These are phyloP conservation scores for Coriaria nepalensis DNA, from an alignment of 306 rosid species.

Conservation along the genomic window DNA sequence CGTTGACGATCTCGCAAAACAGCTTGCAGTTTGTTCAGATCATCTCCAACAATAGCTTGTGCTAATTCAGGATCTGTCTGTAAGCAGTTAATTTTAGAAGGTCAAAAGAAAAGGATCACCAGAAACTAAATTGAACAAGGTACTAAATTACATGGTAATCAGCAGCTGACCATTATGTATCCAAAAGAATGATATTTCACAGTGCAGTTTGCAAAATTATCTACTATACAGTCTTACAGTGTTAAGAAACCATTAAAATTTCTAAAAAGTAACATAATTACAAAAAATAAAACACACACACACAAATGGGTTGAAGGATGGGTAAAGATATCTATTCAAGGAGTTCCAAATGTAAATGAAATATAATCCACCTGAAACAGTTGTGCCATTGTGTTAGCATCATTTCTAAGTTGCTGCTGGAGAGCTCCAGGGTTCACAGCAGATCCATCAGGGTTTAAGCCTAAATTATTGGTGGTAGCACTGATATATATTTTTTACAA, in stretches of 20 bases:
- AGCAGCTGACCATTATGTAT: background rate
- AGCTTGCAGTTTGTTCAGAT: conserved; percentile 67
- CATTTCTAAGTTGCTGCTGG: conserved; percentile 70
- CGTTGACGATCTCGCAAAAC: conserved; percentile 44
- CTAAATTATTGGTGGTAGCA: conserved; percentile 49
- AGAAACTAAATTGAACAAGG: background rate
- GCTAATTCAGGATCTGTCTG: conserved; percentile 92
- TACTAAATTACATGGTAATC: background rate
- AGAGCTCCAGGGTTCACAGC: conserved; percentile 78
- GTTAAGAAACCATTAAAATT: too few relatives aligned
- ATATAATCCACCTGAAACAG: conserved; percentile 57
- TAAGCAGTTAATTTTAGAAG: too few relatives aligned
- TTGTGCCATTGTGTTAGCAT: conserved; percentile 54
- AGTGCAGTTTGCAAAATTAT: too few relatives aligned
- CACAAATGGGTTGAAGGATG: too few relatives aligned
- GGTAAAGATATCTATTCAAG: too few relatives aligned
- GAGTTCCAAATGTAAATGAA: conserved; percentile 2
- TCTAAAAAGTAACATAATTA: too few relatives aligned
- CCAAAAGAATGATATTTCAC: too few relatives aligned
- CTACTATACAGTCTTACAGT: too few relatives aligned
- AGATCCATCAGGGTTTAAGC: conserved; percentile 82
- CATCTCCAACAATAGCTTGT: conserved; percentile 67
- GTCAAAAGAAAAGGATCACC: conserved; percentile 2
- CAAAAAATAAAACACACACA: too few relatives aligned
- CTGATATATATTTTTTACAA: conserved; percentile 24